Base-by-base conservation (phyloP, 2,329 filamentous ascomycete genomes). In the Albophoma yamanashiensis region DNA sequence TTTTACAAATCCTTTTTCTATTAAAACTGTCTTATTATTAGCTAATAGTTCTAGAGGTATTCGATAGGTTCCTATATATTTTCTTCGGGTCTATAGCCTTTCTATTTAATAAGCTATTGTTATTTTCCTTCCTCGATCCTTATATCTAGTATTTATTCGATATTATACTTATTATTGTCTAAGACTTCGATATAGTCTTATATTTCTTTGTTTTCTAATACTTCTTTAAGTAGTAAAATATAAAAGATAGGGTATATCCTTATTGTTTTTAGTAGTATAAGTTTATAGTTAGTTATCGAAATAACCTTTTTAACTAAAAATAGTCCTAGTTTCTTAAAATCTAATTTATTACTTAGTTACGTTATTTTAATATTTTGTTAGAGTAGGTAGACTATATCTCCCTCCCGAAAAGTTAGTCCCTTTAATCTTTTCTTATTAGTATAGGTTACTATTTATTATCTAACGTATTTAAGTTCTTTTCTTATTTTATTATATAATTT, bases 321-420 rank as follows among this genome's bases (percentile, higher is more conserved):
- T n/a, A n/a, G n/a, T n/a, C n/a, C n/a, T n/a, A n/a, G n/a, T n/a
- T n/a, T n/a, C n/a, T n/a, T n/a, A n/a, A n/a, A n/a, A n/a, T n/a
- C n/a, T n/a, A n/a, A n/a, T n/a, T n/a, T n/a, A n/a, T n/a, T n/a
- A n/a, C n/a, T n/a, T n/a, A n/a, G n/a, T n/a, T n/a, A n/a, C 3
- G 20, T 43, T 56, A 38, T 57, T 59, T 61, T 59, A 58, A 58
- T 61, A 43, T 59, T 58, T 53, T 20, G 31, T 47, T 55, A 36
- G 17, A 60, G n/a, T 14, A 62, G 20, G 38, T 62, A 62, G n/a
- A 60, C 40, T 57, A 43, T 62, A 60, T 60, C 52, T 47, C 58
- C 56, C 22, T 62, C 43, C 20, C 34, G 14, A 52, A 62, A 36
- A 17, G 47, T 62, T 62, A 58, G 36, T 58, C 52, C 38, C 25